Conservation (phyloP, 1,284 basidiomycete genomes). For the Ceratorhiza oryzae-sativae region DNA sequence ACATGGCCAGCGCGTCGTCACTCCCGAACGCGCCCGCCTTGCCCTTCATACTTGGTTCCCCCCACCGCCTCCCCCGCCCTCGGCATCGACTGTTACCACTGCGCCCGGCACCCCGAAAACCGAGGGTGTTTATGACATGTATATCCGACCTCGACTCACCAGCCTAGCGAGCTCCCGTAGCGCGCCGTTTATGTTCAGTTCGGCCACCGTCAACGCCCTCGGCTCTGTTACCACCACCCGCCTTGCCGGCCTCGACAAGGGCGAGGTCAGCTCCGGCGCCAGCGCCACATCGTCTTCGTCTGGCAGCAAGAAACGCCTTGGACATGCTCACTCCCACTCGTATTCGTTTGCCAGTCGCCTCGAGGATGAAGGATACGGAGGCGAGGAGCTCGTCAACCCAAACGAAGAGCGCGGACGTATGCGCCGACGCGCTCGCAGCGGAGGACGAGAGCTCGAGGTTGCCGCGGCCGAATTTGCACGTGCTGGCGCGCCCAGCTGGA, state of each 20-base stretch:
- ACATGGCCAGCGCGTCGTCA: constrained; percentile 58
- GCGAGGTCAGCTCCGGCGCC: constrained; percentile 41
- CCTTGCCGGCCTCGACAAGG: not conserved
- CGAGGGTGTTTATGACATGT: constrained; percentile 51
- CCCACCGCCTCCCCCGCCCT: constrained; percentile 61
- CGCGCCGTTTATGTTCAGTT: constrained; percentile 52
- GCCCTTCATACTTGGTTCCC: constrained; percentile 86
- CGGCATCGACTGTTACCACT: constrained; percentile 48
- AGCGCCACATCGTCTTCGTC: constrained; percentile 48
- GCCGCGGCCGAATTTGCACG: constrained; percentile 33
- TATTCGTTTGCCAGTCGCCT: constrained; percentile 45
- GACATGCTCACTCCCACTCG: constrained; percentile 43
- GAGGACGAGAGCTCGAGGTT: constrained; percentile 27
- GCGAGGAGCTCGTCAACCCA: constrained; percentile 12
- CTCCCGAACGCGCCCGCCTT: constrained; percentile 61
- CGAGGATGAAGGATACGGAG: constrained; percentile 36
- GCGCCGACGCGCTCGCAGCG: constrained; percentile 12
- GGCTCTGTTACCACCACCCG: constrained; percentile 4
- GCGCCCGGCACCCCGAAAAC: constrained; percentile 26
- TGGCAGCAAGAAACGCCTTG: constrained; percentile 21
- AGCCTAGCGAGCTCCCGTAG: constrained; percentile 61
- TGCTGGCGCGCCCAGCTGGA: not conserved
- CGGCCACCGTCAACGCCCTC: constrained; percentile 23
- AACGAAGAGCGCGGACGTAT: constrained; percentile 20
- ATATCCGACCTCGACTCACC: constrained; percentile 84